These are phyloP conservation scores for Phytophthora ohioensis DNA, from an alignment of 352 stramenopile genomes.

Conservation along the genomic window DNA sequence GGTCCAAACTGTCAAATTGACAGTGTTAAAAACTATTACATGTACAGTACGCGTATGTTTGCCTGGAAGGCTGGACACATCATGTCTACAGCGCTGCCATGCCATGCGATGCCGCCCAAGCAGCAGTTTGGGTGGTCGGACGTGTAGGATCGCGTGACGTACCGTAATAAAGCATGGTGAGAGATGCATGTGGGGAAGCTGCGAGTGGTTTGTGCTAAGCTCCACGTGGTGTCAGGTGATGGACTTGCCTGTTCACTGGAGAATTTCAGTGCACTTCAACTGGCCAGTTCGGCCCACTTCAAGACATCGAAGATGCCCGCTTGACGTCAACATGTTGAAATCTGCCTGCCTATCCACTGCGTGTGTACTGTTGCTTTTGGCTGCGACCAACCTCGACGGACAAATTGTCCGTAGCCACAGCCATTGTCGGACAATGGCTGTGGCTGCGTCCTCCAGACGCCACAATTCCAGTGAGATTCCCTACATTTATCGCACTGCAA, in stretches of 20 bases:
- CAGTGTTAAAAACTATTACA: background rate
- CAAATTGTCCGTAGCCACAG: background rate
- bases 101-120: slow-evolving; percentile 15
- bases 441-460: background rate
- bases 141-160: background rate
- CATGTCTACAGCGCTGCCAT: slow-evolving; percentile 6
- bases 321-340: background rate
- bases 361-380: too few relatives aligned
- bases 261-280: slow-evolving; percentile 10
- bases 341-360: too few relatives aligned
- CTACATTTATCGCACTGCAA: slow-evolving; percentile 2
- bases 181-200: slow-evolving; percentile 7
- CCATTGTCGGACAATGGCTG: too few relatives aligned
- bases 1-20: background rate
- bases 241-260: too few relatives aligned
- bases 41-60: slow-evolving; percentile 23
- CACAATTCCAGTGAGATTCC: slow-evolving; percentile 9
- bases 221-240: slow-evolving; percentile 1
- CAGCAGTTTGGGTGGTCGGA: slow-evolving; percentile 26
- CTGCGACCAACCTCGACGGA: too few relatives aligned
- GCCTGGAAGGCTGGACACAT: slow-evolving; percentile 10
- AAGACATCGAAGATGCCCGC: background rate
- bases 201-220: background rate
- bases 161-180: background rate
- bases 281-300: slow-evolving; percentile 3